Evolutionary conservation across 805 yeast species (phyloP).

Genomic region (Kluyveromyces lactis): DNA sequence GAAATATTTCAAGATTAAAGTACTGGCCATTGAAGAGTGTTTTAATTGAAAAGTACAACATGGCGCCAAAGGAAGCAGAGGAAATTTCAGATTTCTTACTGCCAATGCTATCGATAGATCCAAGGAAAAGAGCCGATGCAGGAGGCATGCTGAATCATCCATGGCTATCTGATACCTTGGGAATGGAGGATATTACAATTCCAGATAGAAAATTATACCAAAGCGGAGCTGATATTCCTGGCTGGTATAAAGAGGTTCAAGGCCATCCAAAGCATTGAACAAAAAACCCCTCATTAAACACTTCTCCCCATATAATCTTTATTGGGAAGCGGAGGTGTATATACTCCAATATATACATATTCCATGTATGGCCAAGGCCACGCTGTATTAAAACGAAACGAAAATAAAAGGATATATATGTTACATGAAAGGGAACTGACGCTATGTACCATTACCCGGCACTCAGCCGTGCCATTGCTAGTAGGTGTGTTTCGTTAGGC

Average conservation of each 20-base stretch:
- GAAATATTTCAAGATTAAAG: constrained; percentile 72
- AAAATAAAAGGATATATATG: too few species aligned
- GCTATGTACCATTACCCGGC: too few species aligned
- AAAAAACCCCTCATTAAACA: not conserved
- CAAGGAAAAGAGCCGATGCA: constrained; percentile 82
- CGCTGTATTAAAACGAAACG: too few species aligned
- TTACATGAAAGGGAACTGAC: too few species aligned
- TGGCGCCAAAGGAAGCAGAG: constrained; percentile 56
- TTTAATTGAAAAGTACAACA: constrained; percentile 75
- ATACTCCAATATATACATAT: too few species aligned
- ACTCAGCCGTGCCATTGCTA: too few species aligned
- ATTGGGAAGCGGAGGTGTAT: too few species aligned
- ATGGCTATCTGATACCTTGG: constrained; percentile 71
- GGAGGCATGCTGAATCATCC: constrained; percentile 89
- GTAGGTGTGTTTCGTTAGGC: too few species aligned
- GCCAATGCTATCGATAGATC: constrained; percentile 79
- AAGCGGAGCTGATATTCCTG: constrained; percentile 81
- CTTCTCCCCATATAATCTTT: too few species aligned
- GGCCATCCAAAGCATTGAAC: constrained; percentile 32
- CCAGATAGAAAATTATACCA: constrained; percentile 67
- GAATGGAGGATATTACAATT: constrained; percentile 57
- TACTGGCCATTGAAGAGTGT: constrained; percentile 87
- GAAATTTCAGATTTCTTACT: constrained; percentile 67
- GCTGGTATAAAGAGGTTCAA: constrained; percentile 72
- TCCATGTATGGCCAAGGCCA: too few species aligned